These are phyloP conservation scores for Mucor indicus DNA, from an alignment of 371 early-diverging fungal species.

Conservation along the genomic window DNA sequence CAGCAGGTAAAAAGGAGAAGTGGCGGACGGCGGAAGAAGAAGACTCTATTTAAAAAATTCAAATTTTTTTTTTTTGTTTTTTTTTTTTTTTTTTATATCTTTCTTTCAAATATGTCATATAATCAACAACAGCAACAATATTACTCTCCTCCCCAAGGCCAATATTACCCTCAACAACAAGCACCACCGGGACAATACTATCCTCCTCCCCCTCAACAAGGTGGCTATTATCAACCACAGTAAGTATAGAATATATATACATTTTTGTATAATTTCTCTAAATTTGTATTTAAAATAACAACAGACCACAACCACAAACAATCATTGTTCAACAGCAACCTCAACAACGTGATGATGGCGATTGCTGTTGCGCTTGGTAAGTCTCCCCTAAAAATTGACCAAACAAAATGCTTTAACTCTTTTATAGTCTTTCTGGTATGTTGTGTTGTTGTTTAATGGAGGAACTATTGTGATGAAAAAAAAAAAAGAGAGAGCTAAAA, in stretches of 20 bases:
- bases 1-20: too few relatives aligned
- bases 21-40: too few relatives aligned
- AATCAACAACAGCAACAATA: slow-evolving; percentile 1
- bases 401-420: too few relatives aligned
- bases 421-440: slow-evolving; percentile 22
- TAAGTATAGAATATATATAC: slow-evolving; percentile 2
- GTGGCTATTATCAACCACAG: slow-evolving; percentile 24
- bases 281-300: neutral
- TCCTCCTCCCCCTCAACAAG: slow-evolving; percentile 13
- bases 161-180: too few relatives aligned
- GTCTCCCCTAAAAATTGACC: neutral
- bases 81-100: too few relatives aligned
- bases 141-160: slow-evolving; percentile 3
- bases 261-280: too few relatives aligned
- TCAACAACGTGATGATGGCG: slow-evolving; percentile 20
- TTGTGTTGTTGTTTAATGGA: slow-evolving; percentile 27
- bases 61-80: too few relatives aligned
- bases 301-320: slow-evolving; percentile 31
- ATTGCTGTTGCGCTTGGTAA: slow-evolving; percentile 36
- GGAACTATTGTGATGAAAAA: too few relatives aligned
- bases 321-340: slow-evolving; percentile 31
- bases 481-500: too few relatives aligned
- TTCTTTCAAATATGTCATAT: too few relatives aligned
- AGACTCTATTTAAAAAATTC: too few relatives aligned
- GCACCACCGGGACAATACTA: slow-evolving; percentile 15